Base-by-base conservation (phyloP, 768 basidiomycete species). In the Rhodotorula kratochvilovae region DNA sequence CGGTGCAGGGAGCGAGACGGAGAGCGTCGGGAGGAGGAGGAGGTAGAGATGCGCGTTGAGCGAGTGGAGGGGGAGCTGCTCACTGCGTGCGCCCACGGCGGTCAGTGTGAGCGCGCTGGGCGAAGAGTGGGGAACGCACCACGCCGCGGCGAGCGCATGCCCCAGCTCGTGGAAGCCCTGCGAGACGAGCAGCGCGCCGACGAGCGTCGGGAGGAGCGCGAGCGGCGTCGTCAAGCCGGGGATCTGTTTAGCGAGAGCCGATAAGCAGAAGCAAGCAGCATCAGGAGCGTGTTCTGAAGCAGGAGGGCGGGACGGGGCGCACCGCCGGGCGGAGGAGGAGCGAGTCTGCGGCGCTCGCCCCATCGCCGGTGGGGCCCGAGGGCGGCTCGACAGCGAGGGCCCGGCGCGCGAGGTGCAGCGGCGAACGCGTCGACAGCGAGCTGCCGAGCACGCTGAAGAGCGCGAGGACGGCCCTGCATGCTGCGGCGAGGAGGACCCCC, bases 101-200 rank as follows among this genome's bases (percentile, higher is more conserved):
- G 27, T 33, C 29, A 48, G 56, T 10, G 11, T 15, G 19, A 10
- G 23, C 27, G 39, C 7, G 0, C 33, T 3, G 23, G 27, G 59
- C 0, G 19, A n/a, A 23, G n/a, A 11, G 27, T 25, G 29, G 19
- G 11, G 15, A 5, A 53, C 68, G 12, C 8, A 73, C 72, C 57
- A 56, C 0, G 69, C 63, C 19, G 68, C 73, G 5, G 62, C 63
- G 21, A 74, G 56, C 0, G 69, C 69, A 43, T 74, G 73, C 0
- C 66, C 69, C 2, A 54, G 51, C 35, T 74, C 73, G 59, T 74
- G 73, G n/a, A 61, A 68, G 35, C 29, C 36, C 54, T 74, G 73
- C 13, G 66, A 39, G 11, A 59, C 10, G 6, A 50, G 33, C 3
- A 71, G 50, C 1, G 69, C 48, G 27, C 33, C 5, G 42, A 71